Evolutionary conservation across 2,329 filamentous ascomycete genomes (phyloP).

Genomic region (Pseudofabraea citricarpa): DNA sequence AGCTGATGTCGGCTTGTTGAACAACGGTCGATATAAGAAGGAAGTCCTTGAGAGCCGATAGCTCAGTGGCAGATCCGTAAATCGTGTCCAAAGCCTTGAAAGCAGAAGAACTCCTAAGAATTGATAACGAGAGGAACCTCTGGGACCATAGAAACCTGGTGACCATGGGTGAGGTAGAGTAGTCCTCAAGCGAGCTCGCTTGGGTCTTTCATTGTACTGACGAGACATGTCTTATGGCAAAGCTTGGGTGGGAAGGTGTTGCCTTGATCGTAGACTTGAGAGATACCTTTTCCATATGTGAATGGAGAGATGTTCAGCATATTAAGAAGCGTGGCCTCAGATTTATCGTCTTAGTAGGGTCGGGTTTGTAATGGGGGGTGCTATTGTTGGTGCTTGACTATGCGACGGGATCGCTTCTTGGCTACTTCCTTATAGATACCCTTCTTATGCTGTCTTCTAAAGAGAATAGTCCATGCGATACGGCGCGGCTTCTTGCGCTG

Average conservation of each 20-base stretch:
- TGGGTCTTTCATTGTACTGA: too few relatives aligned
- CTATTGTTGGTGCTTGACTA: conserved; percentile 98
- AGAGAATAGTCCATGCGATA: too few relatives aligned
- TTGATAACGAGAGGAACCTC: conserved; percentile 97
- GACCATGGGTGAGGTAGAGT: conserved; percentile 93
- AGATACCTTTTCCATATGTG: conserved; percentile 96
- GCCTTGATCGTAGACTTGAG: conserved; percentile 96
- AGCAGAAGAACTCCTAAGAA: conserved; percentile 81
- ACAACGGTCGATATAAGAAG: too few relatives aligned
- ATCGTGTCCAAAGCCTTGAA: too few relatives aligned
- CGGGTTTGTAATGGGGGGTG: too few relatives aligned
- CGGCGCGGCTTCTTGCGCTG: too few relatives aligned
- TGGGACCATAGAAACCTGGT: conserved; percentile 86
- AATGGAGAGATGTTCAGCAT: conserved; percentile 99
- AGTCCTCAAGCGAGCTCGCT: too few relatives aligned
- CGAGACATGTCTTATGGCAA: too few relatives aligned
- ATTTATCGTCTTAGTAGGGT: too few relatives aligned
- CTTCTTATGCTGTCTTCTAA: conserved; percentile 99
- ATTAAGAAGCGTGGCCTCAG: conserved; percentile 98
- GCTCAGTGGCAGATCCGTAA: too few relatives aligned
- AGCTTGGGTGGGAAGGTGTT: conserved; percentile 89
- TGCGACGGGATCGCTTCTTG: conserved; percentile 98
- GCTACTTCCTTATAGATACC: conserved; percentile 99
- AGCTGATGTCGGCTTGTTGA: too few relatives aligned
- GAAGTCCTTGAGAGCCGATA: too few relatives aligned